Conservation (phyloP, 2,329 filamentous ascomycete species). For the Diplodia sapinea region DNA sequence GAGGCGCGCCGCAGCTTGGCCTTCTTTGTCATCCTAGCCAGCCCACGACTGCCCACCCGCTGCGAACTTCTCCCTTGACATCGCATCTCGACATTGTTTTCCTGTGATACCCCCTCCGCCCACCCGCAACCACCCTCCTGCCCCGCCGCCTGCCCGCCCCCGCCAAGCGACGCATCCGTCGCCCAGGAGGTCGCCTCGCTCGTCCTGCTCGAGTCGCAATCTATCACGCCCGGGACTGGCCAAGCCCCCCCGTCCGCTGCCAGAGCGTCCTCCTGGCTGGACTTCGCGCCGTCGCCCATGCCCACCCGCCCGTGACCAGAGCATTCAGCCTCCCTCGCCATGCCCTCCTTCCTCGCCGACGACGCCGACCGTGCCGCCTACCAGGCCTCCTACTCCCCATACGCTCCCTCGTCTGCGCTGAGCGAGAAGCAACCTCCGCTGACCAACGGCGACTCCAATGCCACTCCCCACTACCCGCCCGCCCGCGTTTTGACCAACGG, state of each 20-base stretch:
- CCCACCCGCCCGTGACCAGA: slow-evolving; percentile 41
- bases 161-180: slow-evolving; percentile 8
- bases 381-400: slow-evolving; percentile 15
- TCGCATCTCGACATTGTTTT: slow-evolving; percentile 25
- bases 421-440: slow-evolving; percentile 36
- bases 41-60: slow-evolving; percentile 19
- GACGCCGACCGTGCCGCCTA: slow-evolving; percentile 49
- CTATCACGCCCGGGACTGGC: slow-evolving; percentile 25
- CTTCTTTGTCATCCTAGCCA: slow-evolving; percentile 18
- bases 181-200: slow-evolving; percentile 12
- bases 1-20: slow-evolving; percentile 24
- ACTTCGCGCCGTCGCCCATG: slow-evolving; percentile 21
- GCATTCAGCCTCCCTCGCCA: slow-evolving; percentile 48
- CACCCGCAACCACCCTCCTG: neutral
- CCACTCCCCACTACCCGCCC: slow-evolving; percentile 36
- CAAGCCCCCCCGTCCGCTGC: slow-evolving; percentile 23
- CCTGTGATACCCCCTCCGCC: slow-evolving; percentile 18
- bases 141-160: slow-evolving; percentile 2
- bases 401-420: slow-evolving; percentile 33
- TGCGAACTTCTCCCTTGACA: slow-evolving; percentile 10
- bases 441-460: slow-evolving; percentile 42
- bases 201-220: slow-evolving; percentile 27
- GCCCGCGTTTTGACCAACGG: slow-evolving; percentile 43
- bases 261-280: slow-evolving; percentile 28
- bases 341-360: slow-evolving; percentile 59